Evolutionary conservation across 768 basidiomycete species (phyloP).

Genomic region (Dacryopinax primogenitus): DNA sequence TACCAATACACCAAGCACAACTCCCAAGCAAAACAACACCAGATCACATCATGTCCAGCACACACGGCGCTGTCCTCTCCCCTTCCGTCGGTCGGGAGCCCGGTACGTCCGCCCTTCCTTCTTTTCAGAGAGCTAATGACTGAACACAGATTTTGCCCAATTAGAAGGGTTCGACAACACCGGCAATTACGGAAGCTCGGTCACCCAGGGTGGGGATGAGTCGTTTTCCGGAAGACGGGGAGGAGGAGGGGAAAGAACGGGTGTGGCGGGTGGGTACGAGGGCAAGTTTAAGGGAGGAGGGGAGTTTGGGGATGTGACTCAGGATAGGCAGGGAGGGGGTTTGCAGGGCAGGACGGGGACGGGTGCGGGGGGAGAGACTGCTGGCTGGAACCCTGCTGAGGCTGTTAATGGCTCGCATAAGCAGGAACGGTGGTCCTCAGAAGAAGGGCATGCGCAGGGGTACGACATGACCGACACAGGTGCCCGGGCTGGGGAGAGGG

Average conservation of each 20-base stretch:
- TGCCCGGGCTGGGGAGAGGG: too few relatives aligned
- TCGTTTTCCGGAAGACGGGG: background rate
- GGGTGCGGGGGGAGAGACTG: too few relatives aligned
- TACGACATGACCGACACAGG: too few relatives aligned
- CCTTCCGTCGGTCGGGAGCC: background rate
- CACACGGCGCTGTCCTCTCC: background rate
- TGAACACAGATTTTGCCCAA: background rate
- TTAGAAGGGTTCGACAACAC: background rate
- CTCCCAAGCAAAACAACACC: background rate
- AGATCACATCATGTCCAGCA: background rate
- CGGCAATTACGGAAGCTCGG: background rate
- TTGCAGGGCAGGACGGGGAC: too few relatives aligned
- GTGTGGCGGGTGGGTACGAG: background rate
- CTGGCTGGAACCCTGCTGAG: too few relatives aligned
- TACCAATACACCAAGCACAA: background rate
- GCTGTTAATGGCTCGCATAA: too few relatives aligned
- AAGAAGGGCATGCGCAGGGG: too few relatives aligned
- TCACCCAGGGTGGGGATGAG: background rate
- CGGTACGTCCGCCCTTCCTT: background rate
- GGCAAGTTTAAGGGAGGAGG: background rate
- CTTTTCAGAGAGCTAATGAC: background rate
- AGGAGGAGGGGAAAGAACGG: background rate
- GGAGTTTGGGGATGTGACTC: background rate
- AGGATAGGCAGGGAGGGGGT: too few relatives aligned
- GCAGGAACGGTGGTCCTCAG: too few relatives aligned